Evolutionary conservation across 805 yeast species (phyloP).

Genomic region (Candida fluviatilis): DNA sequence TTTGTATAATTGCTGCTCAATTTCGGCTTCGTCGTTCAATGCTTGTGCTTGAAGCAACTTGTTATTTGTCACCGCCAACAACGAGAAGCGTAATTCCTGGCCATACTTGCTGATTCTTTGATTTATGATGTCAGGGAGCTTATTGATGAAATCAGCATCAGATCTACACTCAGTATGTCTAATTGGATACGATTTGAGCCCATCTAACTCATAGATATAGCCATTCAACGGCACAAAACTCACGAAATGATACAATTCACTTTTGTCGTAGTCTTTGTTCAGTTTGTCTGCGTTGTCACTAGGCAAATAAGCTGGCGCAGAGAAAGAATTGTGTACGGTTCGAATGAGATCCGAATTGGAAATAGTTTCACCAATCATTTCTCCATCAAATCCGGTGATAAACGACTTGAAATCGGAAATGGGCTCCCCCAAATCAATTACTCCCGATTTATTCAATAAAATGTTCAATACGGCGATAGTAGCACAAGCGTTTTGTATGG

Average conservation of each 20-base stretch:
- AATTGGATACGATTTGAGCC: slow-evolving; percentile 53
- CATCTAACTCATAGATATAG: slow-evolving; percentile 57
- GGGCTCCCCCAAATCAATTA: slow-evolving; percentile 45
- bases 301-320: slow-evolving; percentile 48
- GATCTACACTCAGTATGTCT: slow-evolving; percentile 39
- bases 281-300: slow-evolving; percentile 34
- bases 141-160: slow-evolving; percentile 38
- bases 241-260: slow-evolving; percentile 56
- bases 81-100: slow-evolving; percentile 53
- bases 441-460: slow-evolving; percentile 32
- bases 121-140: slow-evolving; percentile 42
- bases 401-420: slow-evolving; percentile 46
- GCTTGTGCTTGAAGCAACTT: slow-evolving; percentile 34
- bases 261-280: slow-evolving; percentile 25
- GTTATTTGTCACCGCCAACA: slow-evolving; percentile 51
- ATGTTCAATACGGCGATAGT: slow-evolving; percentile 65
- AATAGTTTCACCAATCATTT: slow-evolving; percentile 56
- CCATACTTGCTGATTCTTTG: slow-evolving; percentile 45
- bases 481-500: slow-evolving; percentile 69
- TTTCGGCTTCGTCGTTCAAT: slow-evolving; percentile 36
- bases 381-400: slow-evolving; percentile 50
- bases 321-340: slow-evolving; percentile 56
- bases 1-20: slow-evolving; percentile 40
- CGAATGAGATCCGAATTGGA: slow-evolving; percentile 56
- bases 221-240: slow-evolving; percentile 47